These are phyloP conservation scores for Magnolia changhungtana DNA, from an alignment of 164 flowering plant genomes.

Conservation along the genomic window DNA sequence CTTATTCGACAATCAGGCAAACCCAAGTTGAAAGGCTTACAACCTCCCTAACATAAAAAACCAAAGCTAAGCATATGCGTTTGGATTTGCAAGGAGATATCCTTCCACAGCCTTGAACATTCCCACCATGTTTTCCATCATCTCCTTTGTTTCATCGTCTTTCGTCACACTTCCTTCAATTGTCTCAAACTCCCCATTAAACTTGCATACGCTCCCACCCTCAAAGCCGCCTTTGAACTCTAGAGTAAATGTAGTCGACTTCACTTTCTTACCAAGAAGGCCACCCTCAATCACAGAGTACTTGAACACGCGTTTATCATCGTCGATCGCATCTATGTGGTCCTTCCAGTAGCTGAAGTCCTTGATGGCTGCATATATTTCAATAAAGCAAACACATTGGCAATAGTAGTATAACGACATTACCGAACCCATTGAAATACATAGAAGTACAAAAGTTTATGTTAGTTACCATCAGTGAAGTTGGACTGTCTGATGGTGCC, in stretches of 20 bases:
- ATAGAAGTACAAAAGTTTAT: not conserved
- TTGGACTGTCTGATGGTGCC: not conserved
- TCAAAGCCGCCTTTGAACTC: not conserved
- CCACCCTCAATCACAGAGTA: conserved; percentile 10
- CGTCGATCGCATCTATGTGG: not conserved
- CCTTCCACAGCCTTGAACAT: conserved; percentile 4
- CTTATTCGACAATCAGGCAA: not conserved
- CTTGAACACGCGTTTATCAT: no score
- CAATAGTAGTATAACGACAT: no score
- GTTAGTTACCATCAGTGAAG: conserved; percentile 4
- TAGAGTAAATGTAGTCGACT: not conserved
- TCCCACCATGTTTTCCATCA: conserved; percentile 2
- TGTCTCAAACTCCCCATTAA: not conserved
- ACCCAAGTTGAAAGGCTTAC: not conserved
- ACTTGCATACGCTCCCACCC: conserved; percentile 4
- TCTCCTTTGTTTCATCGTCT: not conserved
- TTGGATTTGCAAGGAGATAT: conserved; percentile 3
- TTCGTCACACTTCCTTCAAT: not conserved
- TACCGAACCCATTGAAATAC: no score
- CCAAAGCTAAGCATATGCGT: not conserved
- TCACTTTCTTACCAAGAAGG: conserved; percentile 1
- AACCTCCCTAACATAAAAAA: not conserved
- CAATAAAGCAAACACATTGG: no score
- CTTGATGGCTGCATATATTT: conserved; percentile 2
- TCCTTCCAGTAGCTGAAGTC: conserved; percentile 7